These are phyloP conservation scores for Stephania cephalantha DNA, from an alignment of 164 flowering plant species.

Conservation along the genomic window DNA sequence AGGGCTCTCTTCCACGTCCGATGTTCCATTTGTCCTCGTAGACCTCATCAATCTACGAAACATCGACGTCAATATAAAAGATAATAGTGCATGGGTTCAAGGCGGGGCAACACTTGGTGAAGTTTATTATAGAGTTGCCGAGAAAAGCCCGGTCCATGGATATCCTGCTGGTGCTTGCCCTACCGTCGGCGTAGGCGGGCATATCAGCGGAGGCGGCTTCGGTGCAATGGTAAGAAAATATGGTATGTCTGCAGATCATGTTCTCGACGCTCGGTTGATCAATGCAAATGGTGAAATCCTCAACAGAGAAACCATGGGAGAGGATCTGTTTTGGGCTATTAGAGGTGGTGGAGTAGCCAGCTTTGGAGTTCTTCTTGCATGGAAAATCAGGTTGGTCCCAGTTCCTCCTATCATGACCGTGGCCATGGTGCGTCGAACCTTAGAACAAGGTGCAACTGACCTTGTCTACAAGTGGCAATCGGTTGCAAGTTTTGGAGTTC, in stretches of 20 bases:
- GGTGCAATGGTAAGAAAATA: slow-evolving; percentile 9
- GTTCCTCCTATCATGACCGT: slow-evolving; percentile 6
- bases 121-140: slow-evolving; percentile 6
- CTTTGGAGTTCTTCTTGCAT: slow-evolving; percentile 7
- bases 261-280: slow-evolving; percentile 1
- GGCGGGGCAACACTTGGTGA: slow-evolving; percentile 5
- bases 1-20: slow-evolving; percentile 6
- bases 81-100: slow-evolving; percentile 11
- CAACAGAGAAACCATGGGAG: slow-evolving; percentile 5
- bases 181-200: slow-evolving; percentile 9
- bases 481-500: background rate
- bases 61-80: slow-evolving; percentile 1
- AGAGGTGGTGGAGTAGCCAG: slow-evolving; percentile 5
- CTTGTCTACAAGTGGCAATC: slow-evolving; percentile 6
- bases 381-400: slow-evolving; percentile 9
- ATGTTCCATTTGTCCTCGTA: background rate
- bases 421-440: background rate
- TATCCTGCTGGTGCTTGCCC: slow-evolving; percentile 10
- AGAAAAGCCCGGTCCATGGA: slow-evolving; percentile 5
- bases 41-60: background rate
- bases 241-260: slow-evolving; percentile 7
- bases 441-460: slow-evolving; percentile 13
- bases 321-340: slow-evolving; percentile 13
- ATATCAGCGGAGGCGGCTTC: slow-evolving; percentile 8
- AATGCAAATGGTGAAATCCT: background rate